phyloP scores from a whole-genome alignment of 208 protist genomes.

The Strigomonas culicis region DNA sequence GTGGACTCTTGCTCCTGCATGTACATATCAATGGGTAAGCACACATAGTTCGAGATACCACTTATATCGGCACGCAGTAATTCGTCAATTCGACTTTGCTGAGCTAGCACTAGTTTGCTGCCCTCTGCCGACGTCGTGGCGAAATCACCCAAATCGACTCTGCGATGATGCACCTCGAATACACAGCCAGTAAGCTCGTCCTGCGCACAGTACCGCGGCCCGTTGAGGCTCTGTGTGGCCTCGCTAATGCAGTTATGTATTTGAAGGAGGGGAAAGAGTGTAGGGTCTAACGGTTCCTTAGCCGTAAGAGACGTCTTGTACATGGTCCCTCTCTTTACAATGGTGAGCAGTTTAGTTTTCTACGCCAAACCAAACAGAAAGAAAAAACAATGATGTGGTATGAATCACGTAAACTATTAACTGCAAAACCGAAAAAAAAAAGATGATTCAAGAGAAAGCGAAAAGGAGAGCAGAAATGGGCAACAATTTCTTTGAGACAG shows the following conservation, averaged over 20 bases:
- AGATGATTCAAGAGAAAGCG: not conserved
- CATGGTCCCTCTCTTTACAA: conserved; percentile 15
- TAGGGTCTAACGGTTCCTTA: conserved; percentile 30
- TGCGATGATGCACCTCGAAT: conserved; percentile 63
- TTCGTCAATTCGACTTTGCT: conserved; percentile 47
- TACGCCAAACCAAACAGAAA: not conserved
- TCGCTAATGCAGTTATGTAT: conserved; percentile 74
- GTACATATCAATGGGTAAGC: conserved; percentile 66
- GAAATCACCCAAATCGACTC: conserved; percentile 13
- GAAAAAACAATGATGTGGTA: conserved; percentile 7
- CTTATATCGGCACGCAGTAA: conserved; percentile 32
- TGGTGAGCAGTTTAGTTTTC: not conserved
- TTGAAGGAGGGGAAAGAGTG: conserved; percentile 67
- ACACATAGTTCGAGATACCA: conserved; percentile 25
- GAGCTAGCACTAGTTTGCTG: conserved; percentile 8
- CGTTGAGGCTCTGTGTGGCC: conserved; percentile 66
- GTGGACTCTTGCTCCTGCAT: conserved; percentile 48
- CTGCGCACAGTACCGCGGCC: conserved; percentile 71
- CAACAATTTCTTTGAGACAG: not conserved
- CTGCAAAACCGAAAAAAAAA: not conserved
- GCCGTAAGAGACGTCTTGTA: conserved; percentile 35
- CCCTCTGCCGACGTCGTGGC: not conserved
- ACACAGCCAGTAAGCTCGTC: conserved; percentile 58
- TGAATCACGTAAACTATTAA: not conserved
- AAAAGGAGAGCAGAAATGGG: not conserved